Percentiles rank a stretch among this genome's conserved stretches.
Evolutionary conservation across 352 stramenopile genomes (phyloP).

Genomic region (Phytophthora pseudosyringae): DNA sequence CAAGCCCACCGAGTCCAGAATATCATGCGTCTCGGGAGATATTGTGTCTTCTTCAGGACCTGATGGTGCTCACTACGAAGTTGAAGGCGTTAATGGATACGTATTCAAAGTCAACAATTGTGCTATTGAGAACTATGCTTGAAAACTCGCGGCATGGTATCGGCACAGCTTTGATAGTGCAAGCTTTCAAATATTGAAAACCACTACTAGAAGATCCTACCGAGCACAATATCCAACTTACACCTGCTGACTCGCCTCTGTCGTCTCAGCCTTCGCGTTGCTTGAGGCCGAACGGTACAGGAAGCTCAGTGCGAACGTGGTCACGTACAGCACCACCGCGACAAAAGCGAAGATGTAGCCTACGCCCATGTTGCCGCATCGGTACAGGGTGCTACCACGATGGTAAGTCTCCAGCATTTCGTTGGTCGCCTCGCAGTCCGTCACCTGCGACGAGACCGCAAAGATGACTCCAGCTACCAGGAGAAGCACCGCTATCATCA

Average conservation of each 20-base stretch:
- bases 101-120: too few species aligned
- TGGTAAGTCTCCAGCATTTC: neutral
- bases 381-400: slow-evolving; percentile 28
- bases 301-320: slow-evolving; percentile 32
- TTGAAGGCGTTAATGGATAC: too few species aligned
- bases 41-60: too few species aligned
- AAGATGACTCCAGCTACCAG: neutral
- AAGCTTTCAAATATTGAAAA: too few species aligned
- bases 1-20: too few species aligned
- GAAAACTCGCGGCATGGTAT: too few species aligned
- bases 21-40: too few species aligned
- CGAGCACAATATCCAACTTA: neutral
- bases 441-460: neutral
- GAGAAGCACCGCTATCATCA: neutral
- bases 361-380: slow-evolving; percentile 38
- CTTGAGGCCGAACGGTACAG: neutral
- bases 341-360: slow-evolving; percentile 38
- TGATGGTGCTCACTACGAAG: too few species aligned
- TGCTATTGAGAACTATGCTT: too few species aligned
- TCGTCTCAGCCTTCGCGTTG: neutral
- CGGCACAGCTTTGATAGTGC: too few species aligned
- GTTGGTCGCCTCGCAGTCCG: neutral
- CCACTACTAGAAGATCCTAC: too few species aligned
- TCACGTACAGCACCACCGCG: slow-evolving; percentile 23
- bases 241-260: neutral